Evolutionary conservation across 1,139 yeast species (phyloP).

Genomic region (Meyerozyma elateridarum): DNA sequence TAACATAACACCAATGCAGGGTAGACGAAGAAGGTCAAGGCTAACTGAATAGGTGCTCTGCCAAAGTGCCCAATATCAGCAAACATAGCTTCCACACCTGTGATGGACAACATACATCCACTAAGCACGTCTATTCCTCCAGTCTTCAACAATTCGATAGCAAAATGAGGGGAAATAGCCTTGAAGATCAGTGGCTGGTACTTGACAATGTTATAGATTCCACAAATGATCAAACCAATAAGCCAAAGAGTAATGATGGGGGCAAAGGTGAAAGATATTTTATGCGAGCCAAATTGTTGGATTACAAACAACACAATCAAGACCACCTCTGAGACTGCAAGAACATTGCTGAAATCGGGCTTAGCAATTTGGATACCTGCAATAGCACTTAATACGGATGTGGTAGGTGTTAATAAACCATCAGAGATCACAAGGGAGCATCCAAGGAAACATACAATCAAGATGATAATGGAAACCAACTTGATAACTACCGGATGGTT

Average conservation of each 20-base stretch:
- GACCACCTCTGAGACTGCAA: slow-evolving; percentile 46
- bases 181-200: slow-evolving; percentile 41
- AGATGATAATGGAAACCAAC: slow-evolving; percentile 26
- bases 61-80: slow-evolving; percentile 60
- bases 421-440: slow-evolving; percentile 54
- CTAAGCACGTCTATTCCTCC: slow-evolving; percentile 44
- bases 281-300: slow-evolving; percentile 46
- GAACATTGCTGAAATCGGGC: slow-evolving; percentile 33
- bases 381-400: slow-evolving; percentile 52
- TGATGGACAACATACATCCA: slow-evolving; percentile 50
- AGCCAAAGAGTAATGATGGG: slow-evolving; percentile 54
- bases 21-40: slow-evolving; percentile 43
- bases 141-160: slow-evolving; percentile 35
- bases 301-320: slow-evolving; percentile 38
- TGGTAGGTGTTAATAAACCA: slow-evolving; percentile 59
- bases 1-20: slow-evolving; percentile 48
- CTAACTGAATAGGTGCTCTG: slow-evolving; percentile 42
- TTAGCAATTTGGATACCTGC: slow-evolving; percentile 46
- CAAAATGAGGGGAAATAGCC: slow-evolving; percentile 49
- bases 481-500: slow-evolving; percentile 22
- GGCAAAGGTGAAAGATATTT: slow-evolving; percentile 41
- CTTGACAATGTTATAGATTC: slow-evolving; percentile 40
- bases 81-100: slow-evolving; percentile 63
- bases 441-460: slow-evolving; percentile 47
- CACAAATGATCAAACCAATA: slow-evolving; percentile 38